Evolutionary conservation across 805 yeast genomes (phyloP).

Genomic region (Saturnispora dispora): DNA sequence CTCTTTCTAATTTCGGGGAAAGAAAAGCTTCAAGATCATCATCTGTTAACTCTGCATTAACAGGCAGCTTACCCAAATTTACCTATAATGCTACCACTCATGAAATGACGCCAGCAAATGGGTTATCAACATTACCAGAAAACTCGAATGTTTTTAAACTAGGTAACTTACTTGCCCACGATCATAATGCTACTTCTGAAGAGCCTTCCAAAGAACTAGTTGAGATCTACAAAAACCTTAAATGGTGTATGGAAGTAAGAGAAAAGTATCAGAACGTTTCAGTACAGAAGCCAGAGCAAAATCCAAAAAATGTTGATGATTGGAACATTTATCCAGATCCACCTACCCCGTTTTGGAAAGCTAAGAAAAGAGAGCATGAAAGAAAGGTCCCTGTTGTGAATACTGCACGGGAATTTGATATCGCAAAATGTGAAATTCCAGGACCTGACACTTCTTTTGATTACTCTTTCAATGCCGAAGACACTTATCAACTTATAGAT

Average conservation of each 20-base stretch:
- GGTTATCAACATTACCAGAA: constrained; percentile 9
- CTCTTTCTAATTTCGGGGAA: constrained; percentile 40
- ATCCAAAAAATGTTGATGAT: constrained; percentile 67
- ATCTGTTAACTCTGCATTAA: constrained; percentile 15
- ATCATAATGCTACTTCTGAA: constrained; percentile 41
- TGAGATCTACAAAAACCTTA: constrained; percentile 52
- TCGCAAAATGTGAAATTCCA: constrained; percentile 49
- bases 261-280: constrained; percentile 66
- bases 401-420: constrained; percentile 39
- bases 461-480: constrained; percentile 47
- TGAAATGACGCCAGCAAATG: constrained; percentile 12
- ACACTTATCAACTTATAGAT: constrained; percentile 48
- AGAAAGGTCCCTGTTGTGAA: neutral
- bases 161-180: constrained; percentile 38
- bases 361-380: constrained; percentile 3
- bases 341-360: constrained; percentile 80
- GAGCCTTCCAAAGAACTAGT: constrained; percentile 61
- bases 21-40: constrained; percentile 22
- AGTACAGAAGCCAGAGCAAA: constrained; percentile 60
- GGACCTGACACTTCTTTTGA: constrained; percentile 32
- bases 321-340: constrained; percentile 92
- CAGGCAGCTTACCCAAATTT: constrained; percentile 14
- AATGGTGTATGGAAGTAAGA: constrained; percentile 62
- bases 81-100: constrained; percentile 25
- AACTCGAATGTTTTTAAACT: constrained; percentile 29